Percentiles rank a stretch among this genome's conserved stretches.
Evolutionary conservation across 768 basidiomycete genomes (phyloP).

Genomic region (Nidularia pulvinata): DNA sequence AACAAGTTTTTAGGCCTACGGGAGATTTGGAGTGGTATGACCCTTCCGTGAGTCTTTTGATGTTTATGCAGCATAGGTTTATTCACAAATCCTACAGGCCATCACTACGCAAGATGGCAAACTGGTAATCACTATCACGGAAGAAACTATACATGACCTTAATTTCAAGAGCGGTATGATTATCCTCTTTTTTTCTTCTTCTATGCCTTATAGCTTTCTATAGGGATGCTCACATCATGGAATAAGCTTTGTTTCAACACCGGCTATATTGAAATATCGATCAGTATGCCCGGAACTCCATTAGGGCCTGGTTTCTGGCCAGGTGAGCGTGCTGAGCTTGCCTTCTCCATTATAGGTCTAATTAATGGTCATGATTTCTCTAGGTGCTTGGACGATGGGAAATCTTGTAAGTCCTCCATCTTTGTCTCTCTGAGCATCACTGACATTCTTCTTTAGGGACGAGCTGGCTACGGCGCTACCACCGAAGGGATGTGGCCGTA

Average conservation of each 20-base stretch:
- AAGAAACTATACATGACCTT: slow-evolving; percentile 71
- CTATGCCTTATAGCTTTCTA: slow-evolving; percentile 11
- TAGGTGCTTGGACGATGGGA: slow-evolving; percentile 77
- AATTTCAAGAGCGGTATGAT: slow-evolving; percentile 79
- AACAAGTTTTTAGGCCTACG: slow-evolving; percentile 44
- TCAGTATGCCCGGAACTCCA: slow-evolving; percentile 71
- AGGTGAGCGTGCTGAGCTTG: no score
- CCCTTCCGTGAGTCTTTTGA: slow-evolving; percentile 52
- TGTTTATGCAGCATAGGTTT: neutral
- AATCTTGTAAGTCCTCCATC: slow-evolving; percentile 48
- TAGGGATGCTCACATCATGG: slow-evolving; percentile 82
- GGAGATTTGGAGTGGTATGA: slow-evolving; percentile 87
- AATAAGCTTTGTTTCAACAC: slow-evolving; percentile 96
- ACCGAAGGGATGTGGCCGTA: slow-evolving; percentile 90
- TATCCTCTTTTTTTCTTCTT: no score
- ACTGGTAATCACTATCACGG: slow-evolving; percentile 78
- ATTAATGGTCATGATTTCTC: neutral
- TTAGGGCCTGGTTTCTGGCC: slow-evolving; percentile 83
- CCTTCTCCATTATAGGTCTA: neutral
- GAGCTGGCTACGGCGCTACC: slow-evolving; percentile 89
- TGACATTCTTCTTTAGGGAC: slow-evolving; percentile 48
- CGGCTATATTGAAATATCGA: slow-evolving; percentile 83
- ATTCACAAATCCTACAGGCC: slow-evolving; percentile 29
- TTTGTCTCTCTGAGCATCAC: neutral
- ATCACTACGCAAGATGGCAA: slow-evolving; percentile 78